A percentile compares a stretch with the other conserved stretches of the same genome.
phyloP scores from a whole-genome alignment of 345 rosid genomes.

The Anastatica hierochuntica region DNA sequence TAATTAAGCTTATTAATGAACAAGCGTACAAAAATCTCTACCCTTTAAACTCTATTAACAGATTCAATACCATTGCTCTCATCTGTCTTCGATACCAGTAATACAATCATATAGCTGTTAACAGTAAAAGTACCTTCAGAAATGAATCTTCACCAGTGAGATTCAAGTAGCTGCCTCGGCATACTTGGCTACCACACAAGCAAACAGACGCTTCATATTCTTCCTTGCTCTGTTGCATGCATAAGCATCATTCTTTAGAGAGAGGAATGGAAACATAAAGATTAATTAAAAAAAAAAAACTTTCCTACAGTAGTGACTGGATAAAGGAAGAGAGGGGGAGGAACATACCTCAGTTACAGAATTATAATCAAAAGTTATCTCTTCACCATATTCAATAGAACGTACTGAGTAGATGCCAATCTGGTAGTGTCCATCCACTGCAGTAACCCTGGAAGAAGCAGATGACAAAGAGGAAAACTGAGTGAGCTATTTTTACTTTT shows the following conservation, averaged over 20 bases:
- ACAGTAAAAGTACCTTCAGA: constrained; percentile 52
- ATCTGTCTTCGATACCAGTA: constrained; percentile 8
- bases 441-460: constrained; percentile 69
- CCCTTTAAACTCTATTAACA: not conserved
- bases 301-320: not conserved
- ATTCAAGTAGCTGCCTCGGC: constrained; percentile 98
- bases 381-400: constrained; percentile 78
- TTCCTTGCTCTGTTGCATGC: constrained; percentile 79
- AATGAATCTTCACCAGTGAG: constrained; percentile 99
- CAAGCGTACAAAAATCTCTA: not conserved
- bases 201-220: constrained; percentile 99
- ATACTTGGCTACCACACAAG: constrained; percentile 98
- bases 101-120: constrained; percentile 1
- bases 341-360: constrained; percentile 90
- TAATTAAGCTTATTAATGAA: constrained; percentile 5
- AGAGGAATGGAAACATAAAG: constrained; percentile 10
- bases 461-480: constrained; percentile 2
- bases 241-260: constrained; percentile 15
- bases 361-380: constrained; percentile 96
- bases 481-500: not conserved
- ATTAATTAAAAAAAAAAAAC: constrained; percentile 3
- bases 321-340: not conserved
- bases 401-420: constrained; percentile 89
- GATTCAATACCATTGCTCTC: constrained; percentile 2
- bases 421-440: constrained; percentile 96